Conservation (phyloP, 2,329 filamentous ascomycete species). For the Fusarium sp. region DNA sequence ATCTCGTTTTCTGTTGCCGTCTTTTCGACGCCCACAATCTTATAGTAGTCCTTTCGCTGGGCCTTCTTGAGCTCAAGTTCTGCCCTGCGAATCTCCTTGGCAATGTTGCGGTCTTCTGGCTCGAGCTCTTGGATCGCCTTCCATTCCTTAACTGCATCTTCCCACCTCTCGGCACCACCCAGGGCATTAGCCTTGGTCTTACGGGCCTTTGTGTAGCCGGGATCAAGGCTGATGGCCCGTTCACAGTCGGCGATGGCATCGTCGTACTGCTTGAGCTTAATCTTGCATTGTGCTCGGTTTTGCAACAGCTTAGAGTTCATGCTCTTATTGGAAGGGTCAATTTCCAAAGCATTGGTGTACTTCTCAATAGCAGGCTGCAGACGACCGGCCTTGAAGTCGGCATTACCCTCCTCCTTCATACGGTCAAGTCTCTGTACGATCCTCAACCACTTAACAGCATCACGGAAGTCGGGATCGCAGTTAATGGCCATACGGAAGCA, state of each 20-base stretch:
- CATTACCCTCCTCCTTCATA: constrained; percentile 94
- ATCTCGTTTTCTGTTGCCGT: constrained; percentile 86
- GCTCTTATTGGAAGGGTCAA: constrained; percentile 89
- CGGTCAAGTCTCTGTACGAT: constrained; percentile 92
- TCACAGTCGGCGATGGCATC: constrained; percentile 89
- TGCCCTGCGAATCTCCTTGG: constrained; percentile 87
- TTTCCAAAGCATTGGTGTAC: constrained; percentile 83
- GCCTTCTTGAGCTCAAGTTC: constrained; percentile 98
- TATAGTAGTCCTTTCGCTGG: constrained; percentile 98
- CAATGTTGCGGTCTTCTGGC: constrained; percentile 82
- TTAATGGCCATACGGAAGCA: constrained; percentile 90
- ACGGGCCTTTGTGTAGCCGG: constrained; percentile 87
- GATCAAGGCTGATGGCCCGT: constrained; percentile 83
- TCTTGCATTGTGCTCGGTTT: constrained; percentile 88
- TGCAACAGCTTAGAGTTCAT: constrained; percentile 96
- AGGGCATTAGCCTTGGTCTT: constrained; percentile 94
- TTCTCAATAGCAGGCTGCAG: constrained; percentile 85
- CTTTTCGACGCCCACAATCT: constrained; percentile 91
- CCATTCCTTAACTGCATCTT: constrained; percentile 88
- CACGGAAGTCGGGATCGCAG: constrained; percentile 91
- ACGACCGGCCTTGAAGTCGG: constrained; percentile 85
- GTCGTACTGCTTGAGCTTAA: constrained; percentile 85
- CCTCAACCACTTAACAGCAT: constrained; percentile 88
- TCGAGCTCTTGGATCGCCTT: constrained; percentile 87
- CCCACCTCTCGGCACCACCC: constrained; percentile 88